A percentile compares a stretch with the other conserved stretches of the same genome.
These are phyloP conservation scores for Ocimum tenuiflorum DNA, from an alignment of 257 asterid genomes.

Conservation along the genomic window DNA sequence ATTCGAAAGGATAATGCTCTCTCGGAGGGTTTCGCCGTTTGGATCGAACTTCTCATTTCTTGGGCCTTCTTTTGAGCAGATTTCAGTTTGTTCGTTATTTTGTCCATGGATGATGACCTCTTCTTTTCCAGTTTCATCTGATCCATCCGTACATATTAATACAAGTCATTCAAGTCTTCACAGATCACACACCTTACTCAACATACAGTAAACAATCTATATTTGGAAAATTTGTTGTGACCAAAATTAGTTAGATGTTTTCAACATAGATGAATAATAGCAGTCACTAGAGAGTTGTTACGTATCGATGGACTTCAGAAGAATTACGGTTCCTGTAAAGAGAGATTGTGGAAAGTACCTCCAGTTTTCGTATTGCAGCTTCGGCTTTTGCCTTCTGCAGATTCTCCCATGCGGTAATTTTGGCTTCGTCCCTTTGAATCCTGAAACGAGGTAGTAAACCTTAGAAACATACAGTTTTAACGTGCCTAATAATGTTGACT, in stretches of 20 bases:
- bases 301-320: background rate
- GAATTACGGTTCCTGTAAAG: background rate
- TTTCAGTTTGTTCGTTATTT: constrained; percentile 75
- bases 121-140: constrained; percentile 95
- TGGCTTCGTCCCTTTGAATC: constrained; percentile 61
- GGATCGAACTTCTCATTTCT: constrained; percentile 66
- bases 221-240: background rate
- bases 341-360: constrained; percentile 32
- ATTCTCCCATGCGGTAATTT: constrained; percentile 72
- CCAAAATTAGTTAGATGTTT: background rate
- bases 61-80: constrained; percentile 90
- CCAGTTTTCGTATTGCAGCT: constrained; percentile 64
- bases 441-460: constrained; percentile 24
- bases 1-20: constrained; percentile 53
- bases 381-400: constrained; percentile 84
- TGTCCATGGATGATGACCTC: constrained; percentile 92
- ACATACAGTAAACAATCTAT: background rate
- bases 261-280: background rate
- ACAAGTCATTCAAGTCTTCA: background rate
- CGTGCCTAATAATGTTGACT: background rate
- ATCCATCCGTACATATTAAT: constrained; percentile 14
- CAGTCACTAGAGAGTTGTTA: background rate
- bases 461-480: background rate
- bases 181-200: background rate
- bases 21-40: constrained; percentile 35